Evolutionary conservation across 2,329 filamentous ascomycete genomes (phyloP), one percentile per base, ranked within the genome.

Genomic region (Pestalotiopsis sp.): DNA sequence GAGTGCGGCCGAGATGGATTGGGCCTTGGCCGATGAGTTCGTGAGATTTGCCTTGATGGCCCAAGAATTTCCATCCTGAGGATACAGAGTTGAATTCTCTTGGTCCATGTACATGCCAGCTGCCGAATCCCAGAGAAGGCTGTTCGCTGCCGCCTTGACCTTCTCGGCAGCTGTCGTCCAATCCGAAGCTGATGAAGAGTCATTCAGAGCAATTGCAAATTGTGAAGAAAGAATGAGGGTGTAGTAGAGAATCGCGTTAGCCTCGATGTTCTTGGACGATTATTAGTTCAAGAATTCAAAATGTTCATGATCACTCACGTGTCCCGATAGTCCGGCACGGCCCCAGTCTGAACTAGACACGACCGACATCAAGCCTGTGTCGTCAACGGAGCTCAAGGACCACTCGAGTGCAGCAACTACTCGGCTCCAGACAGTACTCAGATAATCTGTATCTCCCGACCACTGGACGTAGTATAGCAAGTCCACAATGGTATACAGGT

Each of bases 391-490:
- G 45, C 45, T 52, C 45, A 52, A n/a, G 5, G 45, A 52, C 45
- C 45, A 52, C 78, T 69, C 75, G 80, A 64, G 64, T 78, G 69
- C 69, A 75, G 69, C 68, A 80, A 36, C 83, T 78, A 3, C 69
- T 67, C 74, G 80, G 76, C 20, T 76, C 79, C 4, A 66, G 70
- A 66, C 74, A 67, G 66, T 78, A 80, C 68, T 68, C n/a, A 81
- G 68, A 70, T 77, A 80, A 39, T 70, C 76, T 2, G 81, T 80
- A 68, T 88, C 84, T 65, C 84, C 82, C 2, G 83, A 85, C 73
- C 84, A 88, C 1, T 88, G 78, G 36, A 87, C 79, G 70, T 88
- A 88, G 71, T 88, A 86, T 74, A 86, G 85, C 2, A 85, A 85
- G 12, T 86, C 85, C 66, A 88, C 84, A 78, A 89, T 83, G 3